Evolutionary conservation across 768 basidiomycete genomes (phyloP).

Genomic region (Tricholomella constricta): DNA sequence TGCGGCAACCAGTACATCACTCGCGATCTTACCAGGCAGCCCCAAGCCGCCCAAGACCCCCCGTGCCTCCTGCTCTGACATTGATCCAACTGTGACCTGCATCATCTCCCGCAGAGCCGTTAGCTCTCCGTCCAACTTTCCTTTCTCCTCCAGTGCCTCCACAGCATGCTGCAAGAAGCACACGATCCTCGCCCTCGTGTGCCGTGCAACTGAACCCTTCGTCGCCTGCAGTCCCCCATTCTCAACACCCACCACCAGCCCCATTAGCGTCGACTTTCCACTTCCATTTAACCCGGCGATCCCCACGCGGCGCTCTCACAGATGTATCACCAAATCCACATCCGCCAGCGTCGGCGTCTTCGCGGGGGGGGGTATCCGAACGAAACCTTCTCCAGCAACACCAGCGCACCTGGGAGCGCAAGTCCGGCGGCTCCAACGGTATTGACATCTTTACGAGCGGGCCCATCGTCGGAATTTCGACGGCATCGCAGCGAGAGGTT

Average conservation of each 20-base stretch:
- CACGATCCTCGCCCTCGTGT: conserved; percentile 55
- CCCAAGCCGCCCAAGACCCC: conserved; percentile 45
- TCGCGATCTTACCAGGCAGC: conserved; percentile 42
- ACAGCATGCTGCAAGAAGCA: conserved; percentile 68
- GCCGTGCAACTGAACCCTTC: conserved; percentile 50
- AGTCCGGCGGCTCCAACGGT: conserved; percentile 25
- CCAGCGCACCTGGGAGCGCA: conserved; percentile 26
- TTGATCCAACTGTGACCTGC: conserved; percentile 18
- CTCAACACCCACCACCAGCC: conserved; percentile 12
- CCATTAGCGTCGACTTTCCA: conserved; percentile 48
- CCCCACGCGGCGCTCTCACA: conserved; percentile 27
- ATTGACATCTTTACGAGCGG: conserved; percentile 34
- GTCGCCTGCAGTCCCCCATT: conserved; percentile 35
- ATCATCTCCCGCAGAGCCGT: conserved; percentile 22
- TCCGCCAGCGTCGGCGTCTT: conserved; percentile 20
- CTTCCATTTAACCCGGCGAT: conserved; percentile 38
- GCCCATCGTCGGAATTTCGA: conserved; percentile 42
- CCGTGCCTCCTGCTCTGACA: conserved; percentile 41
- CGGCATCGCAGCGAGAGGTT: conserved; percentile 35
- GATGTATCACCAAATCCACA: conserved; percentile 25
- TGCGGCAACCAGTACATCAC: conserved; percentile 41
- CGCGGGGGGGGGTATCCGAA: conserved; percentile 24
- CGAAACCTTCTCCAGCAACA: conserved; percentile 23
- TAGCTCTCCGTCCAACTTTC: conserved; percentile 25
- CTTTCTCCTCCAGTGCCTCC: conserved; percentile 41